Conservation (phyloP, 257 asterid genomes). For the Nicotiana knightiana region DNA sequence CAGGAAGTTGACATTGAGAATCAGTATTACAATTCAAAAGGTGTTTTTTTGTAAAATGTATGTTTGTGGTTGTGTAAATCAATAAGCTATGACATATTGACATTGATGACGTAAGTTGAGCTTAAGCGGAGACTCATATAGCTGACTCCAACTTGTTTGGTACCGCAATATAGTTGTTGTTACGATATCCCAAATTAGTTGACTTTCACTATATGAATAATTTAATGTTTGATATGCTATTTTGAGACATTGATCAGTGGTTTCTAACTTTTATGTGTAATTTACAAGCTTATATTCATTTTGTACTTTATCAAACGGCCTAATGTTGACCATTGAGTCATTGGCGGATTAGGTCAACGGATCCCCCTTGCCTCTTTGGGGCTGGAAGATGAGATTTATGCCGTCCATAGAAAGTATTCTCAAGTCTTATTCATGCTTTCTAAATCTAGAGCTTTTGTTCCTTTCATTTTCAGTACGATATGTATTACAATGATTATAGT, state of each 20-base stretch:
- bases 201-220: neutral
- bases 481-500: neutral
- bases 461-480: neutral
- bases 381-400: neutral
- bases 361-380: neutral
- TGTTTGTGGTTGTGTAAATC: too few species aligned
- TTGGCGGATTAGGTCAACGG: neutral
- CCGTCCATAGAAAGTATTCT: neutral
- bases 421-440: neutral
- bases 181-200: too few species aligned
- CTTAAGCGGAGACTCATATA: too few species aligned
- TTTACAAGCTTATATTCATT: neutral
- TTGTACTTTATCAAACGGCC: too few species aligned
- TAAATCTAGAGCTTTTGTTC: neutral
- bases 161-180: too few species aligned
- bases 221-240: neutral
- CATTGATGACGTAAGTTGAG: too few species aligned
- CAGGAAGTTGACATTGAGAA: slow-evolving; percentile 95
- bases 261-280: neutral
- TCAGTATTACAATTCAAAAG: slow-evolving; percentile 93
- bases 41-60: slow-evolving; percentile 16
- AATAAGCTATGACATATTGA: too few species aligned
- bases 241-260: neutral
- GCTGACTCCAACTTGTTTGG: too few species aligned
- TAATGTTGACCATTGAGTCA: neutral